These are phyloP conservation scores for Paragyromitra xinjiangensis DNA, from an alignment of 495 filamentous ascomycete species.

Conservation along the genomic window DNA sequence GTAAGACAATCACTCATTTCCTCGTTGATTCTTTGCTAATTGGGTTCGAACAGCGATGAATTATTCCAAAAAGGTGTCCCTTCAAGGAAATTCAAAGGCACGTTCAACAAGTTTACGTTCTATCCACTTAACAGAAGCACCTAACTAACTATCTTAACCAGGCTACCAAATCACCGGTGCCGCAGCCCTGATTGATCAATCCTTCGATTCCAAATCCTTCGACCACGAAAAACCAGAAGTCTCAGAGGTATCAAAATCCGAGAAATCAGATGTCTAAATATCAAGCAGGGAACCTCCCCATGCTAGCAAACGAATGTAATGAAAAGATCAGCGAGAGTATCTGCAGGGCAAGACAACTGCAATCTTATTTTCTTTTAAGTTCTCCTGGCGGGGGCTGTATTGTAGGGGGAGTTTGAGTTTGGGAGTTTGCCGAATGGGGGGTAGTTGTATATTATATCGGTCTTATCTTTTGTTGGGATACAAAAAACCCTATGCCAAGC, in stretches of 20 bases:
- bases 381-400: neutral
- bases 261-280: slow-evolving; percentile 20
- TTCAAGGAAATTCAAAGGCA: slow-evolving; percentile 57
- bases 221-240: slow-evolving; percentile 14
- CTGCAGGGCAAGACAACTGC: neutral
- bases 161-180: slow-evolving; percentile 54
- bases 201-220: slow-evolving; percentile 30
- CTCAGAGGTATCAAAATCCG: slow-evolving; percentile 1
- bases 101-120: neutral
- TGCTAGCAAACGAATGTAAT: slow-evolving; percentile 8
- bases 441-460: neutral
- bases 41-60: slow-evolving; percentile 33
- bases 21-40: neutral
- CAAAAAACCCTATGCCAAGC: no score
- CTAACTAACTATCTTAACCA: slow-evolving; percentile 6
- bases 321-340: neutral
- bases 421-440: neutral
- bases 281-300: neutral
- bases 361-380: neutral
- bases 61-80: slow-evolving; percentile 58
- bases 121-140: neutral
- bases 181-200: slow-evolving; percentile 30
- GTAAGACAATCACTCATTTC: neutral
- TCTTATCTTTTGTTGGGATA: neutral
- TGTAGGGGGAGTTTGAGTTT: neutral